Percentiles rank a stretch among this genome's conserved stretches.
Evolutionary conservation across 352 stramenopile species (phyloP).

Genomic region (Phytophthora constricta): DNA sequence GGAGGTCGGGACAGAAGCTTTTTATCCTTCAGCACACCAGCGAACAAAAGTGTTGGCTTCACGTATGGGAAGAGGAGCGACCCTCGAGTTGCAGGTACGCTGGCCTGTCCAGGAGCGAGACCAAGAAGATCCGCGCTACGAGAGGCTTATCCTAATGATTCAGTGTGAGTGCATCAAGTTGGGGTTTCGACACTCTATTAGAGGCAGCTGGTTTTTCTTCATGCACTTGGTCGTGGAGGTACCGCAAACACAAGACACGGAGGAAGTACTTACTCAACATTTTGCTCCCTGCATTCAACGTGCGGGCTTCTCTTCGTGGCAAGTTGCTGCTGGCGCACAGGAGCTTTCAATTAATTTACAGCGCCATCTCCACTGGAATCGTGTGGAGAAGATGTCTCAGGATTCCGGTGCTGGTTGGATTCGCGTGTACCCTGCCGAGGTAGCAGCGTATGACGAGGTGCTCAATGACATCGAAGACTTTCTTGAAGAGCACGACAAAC

Average conservation of each 20-base stretch:
- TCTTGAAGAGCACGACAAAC: slow-evolving; percentile 55
- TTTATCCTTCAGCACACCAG: slow-evolving; percentile 86
- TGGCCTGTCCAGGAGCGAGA: slow-evolving; percentile 88
- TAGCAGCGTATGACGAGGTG: slow-evolving; percentile 80
- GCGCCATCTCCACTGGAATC: slow-evolving; percentile 88
- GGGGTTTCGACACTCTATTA: slow-evolving; percentile 71
- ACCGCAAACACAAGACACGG: slow-evolving; percentile 51
- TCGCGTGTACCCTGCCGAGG: slow-evolving; percentile 83
- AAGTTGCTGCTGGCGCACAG: slow-evolving; percentile 84
- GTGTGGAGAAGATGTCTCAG: slow-evolving; percentile 89
- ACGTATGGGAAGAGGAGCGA: slow-evolving; percentile 85
- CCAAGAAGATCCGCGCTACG: slow-evolving; percentile 88
- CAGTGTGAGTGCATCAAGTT: slow-evolving; percentile 86
- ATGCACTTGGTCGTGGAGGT: slow-evolving; percentile 86
- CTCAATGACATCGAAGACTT: slow-evolving; percentile 78
- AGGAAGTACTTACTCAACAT: slow-evolving; percentile 62
- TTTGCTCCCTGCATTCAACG: slow-evolving; percentile 85
- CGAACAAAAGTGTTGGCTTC: slow-evolving; percentile 82
- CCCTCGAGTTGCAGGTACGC: slow-evolving; percentile 84
- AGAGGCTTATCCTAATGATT: slow-evolving; percentile 86
- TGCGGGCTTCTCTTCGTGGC: slow-evolving; percentile 85
- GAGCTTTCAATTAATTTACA: slow-evolving; percentile 90
- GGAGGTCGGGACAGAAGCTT: slow-evolving; percentile 87
- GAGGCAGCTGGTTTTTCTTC: slow-evolving; percentile 85
- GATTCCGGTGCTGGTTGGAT: slow-evolving; percentile 88